Evolutionary conservation across 2,329 filamentous ascomycete genomes (phyloP).

Genomic region (Eutypa lata): DNA sequence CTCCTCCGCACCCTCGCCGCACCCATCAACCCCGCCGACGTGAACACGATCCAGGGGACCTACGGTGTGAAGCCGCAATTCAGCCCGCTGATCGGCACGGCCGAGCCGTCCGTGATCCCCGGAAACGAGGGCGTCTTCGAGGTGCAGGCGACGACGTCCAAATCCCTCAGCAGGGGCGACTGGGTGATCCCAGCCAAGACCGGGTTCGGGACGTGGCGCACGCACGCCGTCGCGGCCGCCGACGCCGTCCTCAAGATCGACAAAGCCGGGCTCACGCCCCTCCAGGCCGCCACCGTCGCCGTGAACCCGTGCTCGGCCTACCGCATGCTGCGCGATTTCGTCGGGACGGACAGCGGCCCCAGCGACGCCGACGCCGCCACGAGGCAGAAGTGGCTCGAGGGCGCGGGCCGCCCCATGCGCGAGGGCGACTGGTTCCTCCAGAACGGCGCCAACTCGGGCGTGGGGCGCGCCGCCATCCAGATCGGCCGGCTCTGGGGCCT

Average conservation of each 20-base stretch:
- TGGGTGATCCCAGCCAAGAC: constrained; percentile 89
- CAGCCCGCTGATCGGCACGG: constrained; percentile 71
- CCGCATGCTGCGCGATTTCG: constrained; percentile 84
- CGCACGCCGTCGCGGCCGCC: constrained; percentile 70
- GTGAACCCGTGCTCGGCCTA: constrained; percentile 96
- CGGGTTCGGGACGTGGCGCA: constrained; percentile 91
- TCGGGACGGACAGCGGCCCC: constrained; percentile 30
- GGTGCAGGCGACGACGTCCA: constrained; percentile 66
- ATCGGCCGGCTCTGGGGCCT: constrained; percentile 82
- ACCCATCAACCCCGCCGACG: constrained; percentile 94
- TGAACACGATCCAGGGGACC: constrained; percentile 96
- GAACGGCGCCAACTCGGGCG: constrained; percentile 93
- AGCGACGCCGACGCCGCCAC: no score
- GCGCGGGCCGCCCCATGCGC: constrained; percentile 35
- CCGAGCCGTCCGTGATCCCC: constrained; percentile 70
- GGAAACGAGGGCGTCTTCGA: constrained; percentile 95
- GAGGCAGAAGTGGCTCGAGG: no score
- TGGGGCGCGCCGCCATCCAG: constrained; percentile 89
- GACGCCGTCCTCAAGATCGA: constrained; percentile 45
- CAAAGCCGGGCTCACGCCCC: constrained; percentile 64
- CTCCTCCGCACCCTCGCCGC: constrained; percentile 86
- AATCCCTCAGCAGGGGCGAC: constrained; percentile 66
- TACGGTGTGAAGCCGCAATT: constrained; percentile 86
- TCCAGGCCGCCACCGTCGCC: constrained; percentile 82
- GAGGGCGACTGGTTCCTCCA: constrained; percentile 95